Percentiles rank a stretch among this genome's conserved stretches.
Evolutionary conservation across 2,329 filamentous ascomycete genomes (phyloP).

Genomic region (Xylariaceae sp.): DNA sequence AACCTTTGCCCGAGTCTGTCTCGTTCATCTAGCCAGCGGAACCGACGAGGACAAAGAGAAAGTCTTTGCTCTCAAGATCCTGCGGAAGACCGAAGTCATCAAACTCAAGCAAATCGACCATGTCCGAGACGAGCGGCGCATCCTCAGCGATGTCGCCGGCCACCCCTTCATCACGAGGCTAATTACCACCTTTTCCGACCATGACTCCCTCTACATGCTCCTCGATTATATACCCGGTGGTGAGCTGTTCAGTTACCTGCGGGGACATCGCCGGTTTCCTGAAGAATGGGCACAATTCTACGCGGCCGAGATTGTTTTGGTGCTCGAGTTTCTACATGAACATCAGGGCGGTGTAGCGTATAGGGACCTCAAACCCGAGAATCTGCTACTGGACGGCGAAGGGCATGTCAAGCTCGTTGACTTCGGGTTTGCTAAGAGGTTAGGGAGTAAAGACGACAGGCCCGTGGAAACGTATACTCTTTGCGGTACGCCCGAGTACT

Average conservation of each 20-base stretch:
- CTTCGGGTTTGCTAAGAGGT: conserved; percentile 79
- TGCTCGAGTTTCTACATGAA: conserved; percentile 77
- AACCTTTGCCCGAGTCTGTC: conserved; percentile 78
- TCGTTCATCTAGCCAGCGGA: conserved; percentile 61
- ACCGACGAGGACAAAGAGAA: conserved; percentile 52
- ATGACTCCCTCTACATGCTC: conserved; percentile 75
- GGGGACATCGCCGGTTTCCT: conserved; percentile 73
- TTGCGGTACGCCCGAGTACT: conserved; percentile 79
- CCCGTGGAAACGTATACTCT: conserved; percentile 73
- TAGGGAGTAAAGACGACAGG: conserved; percentile 52
- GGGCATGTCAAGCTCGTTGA: conserved; percentile 81
- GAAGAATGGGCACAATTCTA: conserved; percentile 77
- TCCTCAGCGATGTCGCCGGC: conserved; percentile 71
- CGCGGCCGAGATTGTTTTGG: conserved; percentile 76
- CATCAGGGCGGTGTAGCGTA: conserved; percentile 73
- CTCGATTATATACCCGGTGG: conserved; percentile 80
- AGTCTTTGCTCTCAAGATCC: conserved; percentile 78
- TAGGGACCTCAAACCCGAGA: conserved; percentile 78
- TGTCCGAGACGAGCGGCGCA: conserved; percentile 75
- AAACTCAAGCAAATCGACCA: conserved; percentile 83
- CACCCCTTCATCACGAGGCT: conserved; percentile 81
- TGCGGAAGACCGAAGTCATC: conserved; percentile 68
- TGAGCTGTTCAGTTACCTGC: conserved; percentile 79
- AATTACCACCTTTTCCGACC: conserved; percentile 73
- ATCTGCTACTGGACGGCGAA: conserved; percentile 70